Evolutionary conservation across 306 rosid genomes (phyloP), one percentile per base, ranked within the genome.

Genomic region (Fragaria vesca): DNA sequence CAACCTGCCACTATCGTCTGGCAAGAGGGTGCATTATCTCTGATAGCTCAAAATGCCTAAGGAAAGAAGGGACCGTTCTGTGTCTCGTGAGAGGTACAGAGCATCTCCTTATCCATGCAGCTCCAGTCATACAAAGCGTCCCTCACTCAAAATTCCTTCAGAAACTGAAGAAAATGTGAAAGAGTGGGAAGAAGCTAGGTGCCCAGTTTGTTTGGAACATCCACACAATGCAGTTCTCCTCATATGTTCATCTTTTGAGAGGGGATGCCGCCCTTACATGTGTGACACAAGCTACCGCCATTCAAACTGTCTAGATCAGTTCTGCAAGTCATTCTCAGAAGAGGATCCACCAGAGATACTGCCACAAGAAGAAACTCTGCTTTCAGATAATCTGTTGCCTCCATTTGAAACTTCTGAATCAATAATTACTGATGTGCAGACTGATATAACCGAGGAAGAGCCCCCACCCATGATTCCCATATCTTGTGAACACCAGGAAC

Each of bases 151-250:
- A 80, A 70, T 71, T 63, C 79, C 91, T 76, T 47, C 78, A 55
- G 98, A 88, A 78, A 62, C 87, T 0, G 92, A 87, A 72, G 96
- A 84, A 81, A 82, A 83, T 83, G 74, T 83, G 32, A 88, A 87
- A 79, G 98, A 93, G 81, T 96, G 99, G 99, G 99, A 96, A 80
- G 99, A 96, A 12, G 98, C 93, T 20, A 88, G 96, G 79, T 96
- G 99, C 85, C 96, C 98, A 6, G 96, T 96, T 75, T 93, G 99
- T 85, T 91, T 96, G 98, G 99, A 96, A 72, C 99, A 96, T 78
- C 99, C 99, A 61, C 99, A 96, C 83, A 96, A 93, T 83, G 94
- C 98, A 16, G 97, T 96, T 85, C 91, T 96, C 17, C 98, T 96
- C 54, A 84, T 93, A 36, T 96, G 99, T 80, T 91, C 99, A 32